Evolutionary conservation across 176 grass and related monocot species (phyloP), one percentile per base, ranked within the genome.

Genomic region (Phoenix dactylifera): DNA sequence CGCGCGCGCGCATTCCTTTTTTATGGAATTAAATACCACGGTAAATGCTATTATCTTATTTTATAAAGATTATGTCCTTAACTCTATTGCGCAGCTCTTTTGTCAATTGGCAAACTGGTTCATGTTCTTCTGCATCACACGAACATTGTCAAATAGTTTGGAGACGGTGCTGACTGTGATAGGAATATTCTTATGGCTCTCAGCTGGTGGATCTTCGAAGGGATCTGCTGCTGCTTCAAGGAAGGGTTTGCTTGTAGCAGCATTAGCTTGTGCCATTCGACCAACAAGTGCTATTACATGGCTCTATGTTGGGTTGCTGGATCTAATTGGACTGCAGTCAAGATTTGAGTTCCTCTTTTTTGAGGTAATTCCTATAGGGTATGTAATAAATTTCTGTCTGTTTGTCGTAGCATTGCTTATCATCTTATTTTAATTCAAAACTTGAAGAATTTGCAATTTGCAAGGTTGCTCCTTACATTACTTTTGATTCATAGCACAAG

Each of bases 61-160:
- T 39, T 2, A 12, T 55, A 15, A 7, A 44, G 50, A 68, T 72
- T 20, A 18, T 32, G 22, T 39, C 81, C 81, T 88, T 97, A 81
- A 88, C 61, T 39, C 26, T 49, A 4, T 24, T 59, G 35, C 78
- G 16, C 59, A 97, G 93, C 52, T 97, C 32, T 88, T 91, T 68
- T 91, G 75, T 5, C 93, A 91, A 61, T 57, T 88, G 69, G 70
- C 77, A 52, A 97, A 91, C 76, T 97, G 93, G 93, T 97, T 97
- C 67, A 88, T 74, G 76, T 88, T 97, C 60, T 97, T 91, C 70
- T 97, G 84, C n/a, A 91, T 97, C 53, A 83, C 81, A 0, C 72
- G 93, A 25, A 91, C 92, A 66, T 73, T 97, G 24, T 97, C 84
- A 64, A 97, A 91, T 56, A 88, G 87, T 73, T 73, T 97, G 78